Conservation (phyloP, 2,329 filamentous ascomycete genomes). For the Zymoseptoria brevis region DNA sequence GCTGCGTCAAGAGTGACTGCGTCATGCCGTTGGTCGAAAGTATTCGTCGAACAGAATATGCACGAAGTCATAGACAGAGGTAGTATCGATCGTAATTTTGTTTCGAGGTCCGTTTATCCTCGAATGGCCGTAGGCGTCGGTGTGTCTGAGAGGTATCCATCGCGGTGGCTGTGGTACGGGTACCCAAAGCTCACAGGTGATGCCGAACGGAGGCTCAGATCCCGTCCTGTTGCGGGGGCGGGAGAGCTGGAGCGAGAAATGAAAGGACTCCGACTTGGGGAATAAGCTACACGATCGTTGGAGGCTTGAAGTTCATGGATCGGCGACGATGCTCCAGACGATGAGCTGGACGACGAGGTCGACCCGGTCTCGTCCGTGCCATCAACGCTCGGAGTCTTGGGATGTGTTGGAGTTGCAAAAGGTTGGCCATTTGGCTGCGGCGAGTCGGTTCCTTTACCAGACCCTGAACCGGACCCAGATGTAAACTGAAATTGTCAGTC, state of each 20-base stretch:
- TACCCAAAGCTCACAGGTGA: conserved; percentile 31
- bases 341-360: conserved; percentile 13
- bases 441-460: conserved; percentile 21
- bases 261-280: conserved; percentile 20
- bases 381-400: conserved; percentile 1
- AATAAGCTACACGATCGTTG: conserved; percentile 16
- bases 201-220: conserved; percentile 19
- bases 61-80: background rate
- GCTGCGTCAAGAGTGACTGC: background rate
- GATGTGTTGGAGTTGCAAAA: conserved; percentile 4
- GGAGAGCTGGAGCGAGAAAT: conserved; percentile 28
- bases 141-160: conserved; percentile 29
- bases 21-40: background rate
- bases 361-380: conserved; percentile 10
- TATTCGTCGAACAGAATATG: background rate
- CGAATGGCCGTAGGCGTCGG: conserved; percentile 30
- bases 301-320: conserved; percentile 23
- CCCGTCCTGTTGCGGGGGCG: conserved; percentile 21
- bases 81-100: background rate
- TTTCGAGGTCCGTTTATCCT: conserved; percentile 18
- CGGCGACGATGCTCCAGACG: conserved; percentile 20
- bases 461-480: conserved; percentile 25
- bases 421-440: conserved; percentile 9
- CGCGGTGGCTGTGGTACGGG: conserved; percentile 28
- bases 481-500: conserved; percentile 29